Evolutionary conservation across 139 green algal species (phyloP).

Genomic region (Micromonas commoda): DNA sequence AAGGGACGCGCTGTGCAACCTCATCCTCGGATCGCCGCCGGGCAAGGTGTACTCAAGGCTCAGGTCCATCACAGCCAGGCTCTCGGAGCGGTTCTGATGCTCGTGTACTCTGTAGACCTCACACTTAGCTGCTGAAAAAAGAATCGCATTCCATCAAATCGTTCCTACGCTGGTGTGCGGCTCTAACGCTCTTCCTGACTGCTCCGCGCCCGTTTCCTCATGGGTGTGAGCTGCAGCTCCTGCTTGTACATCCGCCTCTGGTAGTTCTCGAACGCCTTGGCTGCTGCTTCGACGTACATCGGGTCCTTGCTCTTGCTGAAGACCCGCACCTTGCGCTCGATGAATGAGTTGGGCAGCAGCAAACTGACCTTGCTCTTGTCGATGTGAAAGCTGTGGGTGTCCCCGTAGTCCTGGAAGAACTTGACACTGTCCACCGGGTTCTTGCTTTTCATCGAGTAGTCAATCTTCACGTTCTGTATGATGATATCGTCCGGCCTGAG

Average conservation of each 20-base stretch:
- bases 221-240: constrained; percentile 7
- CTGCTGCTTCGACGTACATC: constrained; percentile 5
- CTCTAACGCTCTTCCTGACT: too few species aligned
- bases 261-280: constrained; percentile 7
- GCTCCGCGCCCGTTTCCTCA: too few species aligned
- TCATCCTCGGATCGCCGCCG: constrained; percentile 93
- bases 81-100: constrained; percentile 28
- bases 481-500: constrained; percentile 31
- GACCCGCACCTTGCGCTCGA: constrained; percentile 20
- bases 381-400: constrained; percentile 12
- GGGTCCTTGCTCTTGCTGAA: constrained; percentile 5
- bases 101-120: background rate
- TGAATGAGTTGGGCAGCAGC: constrained; percentile 12
- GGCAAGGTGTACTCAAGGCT: constrained; percentile 96
- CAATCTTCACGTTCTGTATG: constrained; percentile 37
- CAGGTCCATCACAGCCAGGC: constrained; percentile 36
- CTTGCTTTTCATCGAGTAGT: constrained; percentile 33
- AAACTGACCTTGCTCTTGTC: constrained; percentile 3
- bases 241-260: background rate
- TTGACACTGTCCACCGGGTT: constrained; percentile 23
- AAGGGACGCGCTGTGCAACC: constrained; percentile 74
- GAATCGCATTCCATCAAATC: too few species aligned
- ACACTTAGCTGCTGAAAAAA: too few species aligned
- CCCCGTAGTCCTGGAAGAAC: constrained; percentile 18
- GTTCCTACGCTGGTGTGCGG: too few species aligned